Percentiles rank a stretch among this genome's conserved stretches.
phyloP scores from a whole-genome alignment of 805 yeast genomes.

The Clavispora asparagi region DNA sequence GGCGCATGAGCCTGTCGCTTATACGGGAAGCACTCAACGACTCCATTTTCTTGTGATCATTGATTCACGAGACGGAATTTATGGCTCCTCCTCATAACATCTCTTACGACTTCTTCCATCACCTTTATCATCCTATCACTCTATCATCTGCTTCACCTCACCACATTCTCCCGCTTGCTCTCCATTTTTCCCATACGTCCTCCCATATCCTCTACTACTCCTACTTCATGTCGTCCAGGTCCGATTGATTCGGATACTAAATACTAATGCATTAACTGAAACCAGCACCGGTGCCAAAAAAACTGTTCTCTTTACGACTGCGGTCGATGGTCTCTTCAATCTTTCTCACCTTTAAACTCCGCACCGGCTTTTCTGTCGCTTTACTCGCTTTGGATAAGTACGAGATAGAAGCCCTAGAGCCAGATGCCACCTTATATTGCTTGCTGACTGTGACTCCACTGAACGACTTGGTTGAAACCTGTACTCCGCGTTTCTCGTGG shows the following conservation, averaged over 20 bases:
- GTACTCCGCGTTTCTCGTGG: constrained; percentile 32
- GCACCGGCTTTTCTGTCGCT: constrained; percentile 11
- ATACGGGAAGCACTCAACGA: constrained; percentile 11
- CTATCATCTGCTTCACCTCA: not conserved
- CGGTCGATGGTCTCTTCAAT: constrained; percentile 21
- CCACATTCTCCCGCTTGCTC: too few relatives aligned
- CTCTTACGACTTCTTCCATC: not conserved
- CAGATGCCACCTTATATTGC: constrained; percentile 50
- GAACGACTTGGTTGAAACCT: constrained; percentile 37
- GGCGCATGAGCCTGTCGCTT: constrained; percentile 36
- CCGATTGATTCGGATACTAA: not conserved
- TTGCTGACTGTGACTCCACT: constrained; percentile 49
- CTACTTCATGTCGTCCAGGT: not conserved
- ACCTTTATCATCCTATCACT: not conserved
- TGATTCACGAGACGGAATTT: not conserved
- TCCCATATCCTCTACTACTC: not conserved
- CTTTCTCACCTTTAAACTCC: constrained; percentile 22
- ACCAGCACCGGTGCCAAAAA: constrained; percentile 2
- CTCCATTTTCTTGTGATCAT: constrained; percentile 7
- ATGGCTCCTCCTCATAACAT: too few relatives aligned
- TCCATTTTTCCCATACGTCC: too few relatives aligned
- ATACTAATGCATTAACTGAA: not conserved
- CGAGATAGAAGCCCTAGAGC: constrained; percentile 55
- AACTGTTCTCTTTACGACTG: constrained; percentile 8
- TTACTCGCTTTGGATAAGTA: constrained; percentile 35